phyloP scores from a whole-genome alignment of 768 basidiomycete genomes.

The Trametes punicea region DNA sequence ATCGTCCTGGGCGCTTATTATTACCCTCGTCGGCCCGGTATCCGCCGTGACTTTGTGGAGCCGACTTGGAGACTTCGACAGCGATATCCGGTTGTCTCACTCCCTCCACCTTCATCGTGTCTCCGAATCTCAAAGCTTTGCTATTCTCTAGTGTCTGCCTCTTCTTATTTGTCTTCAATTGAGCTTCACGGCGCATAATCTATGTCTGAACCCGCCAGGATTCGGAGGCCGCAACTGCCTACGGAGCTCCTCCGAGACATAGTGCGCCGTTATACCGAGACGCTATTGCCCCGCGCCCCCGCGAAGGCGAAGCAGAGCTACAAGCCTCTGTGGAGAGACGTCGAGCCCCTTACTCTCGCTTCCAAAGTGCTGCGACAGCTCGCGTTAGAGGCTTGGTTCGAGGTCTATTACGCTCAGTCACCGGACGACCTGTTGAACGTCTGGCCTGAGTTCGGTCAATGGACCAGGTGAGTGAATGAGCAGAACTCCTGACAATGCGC shows the following conservation, averaged over 20 bases:
- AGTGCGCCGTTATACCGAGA: not conserved
- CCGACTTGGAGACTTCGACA: not conserved
- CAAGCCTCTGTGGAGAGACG: slow-evolving; percentile 16
- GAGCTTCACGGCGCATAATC: not conserved
- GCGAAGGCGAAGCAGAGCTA: not conserved
- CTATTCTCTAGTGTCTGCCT: not conserved
- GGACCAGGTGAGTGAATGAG: slow-evolving; percentile 18
- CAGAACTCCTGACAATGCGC: not conserved
- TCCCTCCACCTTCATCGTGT: not conserved
- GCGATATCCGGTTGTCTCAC: not conserved
- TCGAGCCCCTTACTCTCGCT: slow-evolving; percentile 7
- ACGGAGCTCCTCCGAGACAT: slow-evolving; percentile 16
- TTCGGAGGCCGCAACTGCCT: slow-evolving; percentile 4
- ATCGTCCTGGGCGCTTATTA: not conserved
- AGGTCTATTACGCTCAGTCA: slow-evolving; percentile 9
- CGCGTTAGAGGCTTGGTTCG: slow-evolving; percentile 19
- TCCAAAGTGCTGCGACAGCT: slow-evolving; percentile 10
- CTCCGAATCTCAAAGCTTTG: too few species aligned
- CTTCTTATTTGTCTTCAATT: not conserved
- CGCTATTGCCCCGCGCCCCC: not conserved
- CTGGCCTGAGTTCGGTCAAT: slow-evolving; percentile 4
- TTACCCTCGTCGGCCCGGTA: not conserved
- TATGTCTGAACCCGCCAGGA: not conserved
- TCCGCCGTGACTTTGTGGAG: not conserved
- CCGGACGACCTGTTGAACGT: slow-evolving; percentile 6